These are phyloP conservation scores for Skeletonema costatum DNA, from an alignment of 108 stramenopile species.

Conservation along the genomic window DNA sequence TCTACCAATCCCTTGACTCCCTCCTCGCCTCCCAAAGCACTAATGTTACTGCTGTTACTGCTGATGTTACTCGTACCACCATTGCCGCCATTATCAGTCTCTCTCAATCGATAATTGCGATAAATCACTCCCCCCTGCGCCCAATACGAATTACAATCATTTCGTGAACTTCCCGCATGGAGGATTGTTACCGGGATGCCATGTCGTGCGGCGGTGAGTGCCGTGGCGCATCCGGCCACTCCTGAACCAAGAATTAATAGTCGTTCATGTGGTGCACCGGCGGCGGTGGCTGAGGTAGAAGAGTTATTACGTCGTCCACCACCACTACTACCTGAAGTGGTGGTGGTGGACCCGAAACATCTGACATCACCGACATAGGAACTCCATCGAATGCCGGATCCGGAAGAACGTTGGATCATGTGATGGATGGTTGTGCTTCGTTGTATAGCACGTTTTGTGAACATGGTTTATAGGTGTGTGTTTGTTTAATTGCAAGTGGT, in stretches of 20 bases:
- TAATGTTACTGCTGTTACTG: neutral
- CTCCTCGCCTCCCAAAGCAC: neutral
- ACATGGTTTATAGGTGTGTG: too few relatives aligned
- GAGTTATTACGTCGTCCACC: neutral
- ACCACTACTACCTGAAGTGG: neutral
- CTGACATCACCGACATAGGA: constrained; percentile 41
- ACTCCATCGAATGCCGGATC: constrained; percentile 37
- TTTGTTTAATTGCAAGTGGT: too few relatives aligned
- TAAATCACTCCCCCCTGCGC: constrained; percentile 97
- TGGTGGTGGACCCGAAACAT: neutral
- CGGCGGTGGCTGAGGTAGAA: neutral
- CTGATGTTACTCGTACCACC: neutral
- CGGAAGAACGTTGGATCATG: constrained; percentile 15
- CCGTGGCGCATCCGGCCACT: constrained; percentile 83
- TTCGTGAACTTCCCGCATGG: constrained; percentile 61
- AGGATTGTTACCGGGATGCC: constrained; percentile 75
- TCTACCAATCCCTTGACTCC: constrained; percentile 55
- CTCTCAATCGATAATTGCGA: constrained; percentile 54
- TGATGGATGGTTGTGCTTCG: constrained; percentile 25
- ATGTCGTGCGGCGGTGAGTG: constrained; percentile 73
- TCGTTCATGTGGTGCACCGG: constrained; percentile 45
- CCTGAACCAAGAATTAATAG: constrained; percentile 83
- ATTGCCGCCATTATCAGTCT: neutral
- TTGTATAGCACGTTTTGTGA: too few relatives aligned
- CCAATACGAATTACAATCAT: constrained; percentile 97